These are phyloP conservation scores for Chaetomium sp. DNA, from an alignment of 2,329 filamentous ascomycete genomes.

Conservation along the genomic window DNA sequence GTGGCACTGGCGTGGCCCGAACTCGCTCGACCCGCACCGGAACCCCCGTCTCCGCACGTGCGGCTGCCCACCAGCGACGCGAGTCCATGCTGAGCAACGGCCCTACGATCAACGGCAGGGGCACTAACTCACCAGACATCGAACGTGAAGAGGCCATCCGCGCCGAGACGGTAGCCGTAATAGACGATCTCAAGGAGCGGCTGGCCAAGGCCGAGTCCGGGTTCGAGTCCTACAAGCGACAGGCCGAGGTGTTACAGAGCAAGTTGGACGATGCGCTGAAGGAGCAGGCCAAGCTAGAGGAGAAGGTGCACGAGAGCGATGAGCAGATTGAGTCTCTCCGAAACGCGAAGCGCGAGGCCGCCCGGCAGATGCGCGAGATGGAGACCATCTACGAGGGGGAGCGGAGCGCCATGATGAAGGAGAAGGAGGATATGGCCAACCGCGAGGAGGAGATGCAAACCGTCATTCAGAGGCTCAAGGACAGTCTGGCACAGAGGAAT, in stretches of 20 bases:
- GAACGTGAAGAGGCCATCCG: conserved; percentile 71
- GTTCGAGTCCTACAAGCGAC: conserved; percentile 79
- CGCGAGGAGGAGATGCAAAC: conserved; percentile 88
- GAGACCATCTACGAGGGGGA: conserved; percentile 92
- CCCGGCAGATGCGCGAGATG: conserved; percentile 84
- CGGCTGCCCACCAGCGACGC: conserved; percentile 65
- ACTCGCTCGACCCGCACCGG: conserved; percentile 66
- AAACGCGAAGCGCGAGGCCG: conserved; percentile 82
- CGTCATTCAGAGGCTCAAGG: conserved; percentile 89
- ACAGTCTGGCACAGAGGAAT: conserved; percentile 78
- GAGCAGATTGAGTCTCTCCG: conserved; percentile 78
- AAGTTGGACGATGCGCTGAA: conserved; percentile 81
- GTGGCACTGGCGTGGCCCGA: conserved; percentile 48
- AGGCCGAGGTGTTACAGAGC: conserved; percentile 80
- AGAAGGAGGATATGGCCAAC: conserved; percentile 84
- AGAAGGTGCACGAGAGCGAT: conserved; percentile 82
- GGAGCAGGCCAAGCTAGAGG: conserved; percentile 85
- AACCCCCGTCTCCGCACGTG: conserved; percentile 72
- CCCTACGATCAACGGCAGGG: conserved; percentile 43
- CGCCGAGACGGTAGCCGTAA: conserved; percentile 74
- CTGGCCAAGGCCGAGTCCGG: conserved; percentile 77
- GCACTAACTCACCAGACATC: conserved; percentile 42
- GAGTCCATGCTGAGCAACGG: conserved; percentile 49
- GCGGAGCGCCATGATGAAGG: conserved; percentile 80
- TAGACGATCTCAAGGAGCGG: conserved; percentile 83